Evolutionary conservation across 2,329 filamentous ascomycete genomes (phyloP).

Genomic region (Fusarium algeriense): DNA sequence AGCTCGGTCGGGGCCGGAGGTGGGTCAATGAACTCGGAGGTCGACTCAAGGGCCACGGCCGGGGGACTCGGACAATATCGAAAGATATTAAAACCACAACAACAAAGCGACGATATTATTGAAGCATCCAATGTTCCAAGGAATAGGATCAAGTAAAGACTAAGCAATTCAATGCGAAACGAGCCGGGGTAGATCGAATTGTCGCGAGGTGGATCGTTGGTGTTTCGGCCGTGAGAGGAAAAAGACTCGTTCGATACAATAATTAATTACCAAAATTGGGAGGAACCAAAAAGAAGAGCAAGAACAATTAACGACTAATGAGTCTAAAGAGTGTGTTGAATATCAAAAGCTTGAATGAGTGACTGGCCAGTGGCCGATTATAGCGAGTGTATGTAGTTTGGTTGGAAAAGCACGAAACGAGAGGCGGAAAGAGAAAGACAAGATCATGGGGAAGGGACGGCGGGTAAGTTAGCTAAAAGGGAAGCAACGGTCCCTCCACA

Average conservation of each 20-base stretch:
- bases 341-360: slow-evolving; percentile 42
- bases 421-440: slow-evolving; percentile 39
- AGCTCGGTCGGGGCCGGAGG: slow-evolving; percentile 28
- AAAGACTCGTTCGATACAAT: slow-evolving; percentile 23
- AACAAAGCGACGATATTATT: slow-evolving; percentile 26
- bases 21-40: slow-evolving; percentile 35
- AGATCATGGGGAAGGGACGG: slow-evolving; percentile 43
- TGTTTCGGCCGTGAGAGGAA: slow-evolving; percentile 20
- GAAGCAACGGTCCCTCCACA: slow-evolving; percentile 40
- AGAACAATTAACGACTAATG: slow-evolving; percentile 28
- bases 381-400: slow-evolving; percentile 45
- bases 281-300: slow-evolving; percentile 31
- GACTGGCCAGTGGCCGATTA: slow-evolving; percentile 48
- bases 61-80: slow-evolving; percentile 24
- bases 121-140: slow-evolving; percentile 22
- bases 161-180: slow-evolving; percentile 27
- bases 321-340: slow-evolving; percentile 42
- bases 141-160: slow-evolving; percentile 10
- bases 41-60: slow-evolving; percentile 20
- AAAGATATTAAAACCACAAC: slow-evolving; percentile 28
- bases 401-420: slow-evolving; percentile 40
- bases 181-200: slow-evolving; percentile 26
- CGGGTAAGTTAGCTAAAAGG: slow-evolving; percentile 44
- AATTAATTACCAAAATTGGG: slow-evolving; percentile 31
- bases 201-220: slow-evolving; percentile 39